These are phyloP conservation scores for Botrytis medusae DNA, from an alignment of 2,329 filamentous ascomycete species.

Conservation along the genomic window DNA sequence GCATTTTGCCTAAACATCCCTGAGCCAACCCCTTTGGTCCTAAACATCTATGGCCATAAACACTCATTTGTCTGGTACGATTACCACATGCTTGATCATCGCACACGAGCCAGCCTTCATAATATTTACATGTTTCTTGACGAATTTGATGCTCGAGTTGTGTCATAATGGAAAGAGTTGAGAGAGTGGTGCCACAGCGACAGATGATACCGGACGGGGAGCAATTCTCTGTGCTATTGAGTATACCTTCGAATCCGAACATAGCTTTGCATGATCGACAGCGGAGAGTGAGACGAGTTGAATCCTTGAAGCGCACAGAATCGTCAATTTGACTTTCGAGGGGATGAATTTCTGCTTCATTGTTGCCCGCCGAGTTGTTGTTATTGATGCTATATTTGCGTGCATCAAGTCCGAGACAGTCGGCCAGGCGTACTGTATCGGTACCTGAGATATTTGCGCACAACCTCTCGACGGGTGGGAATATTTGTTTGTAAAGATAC, in stretches of 20 bases:
- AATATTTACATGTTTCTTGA: slow-evolving; percentile 76
- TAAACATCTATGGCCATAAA: slow-evolving; percentile 87
- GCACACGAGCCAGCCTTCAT: slow-evolving; percentile 88
- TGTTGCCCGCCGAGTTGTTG: slow-evolving; percentile 49
- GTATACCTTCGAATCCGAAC: slow-evolving; percentile 75
- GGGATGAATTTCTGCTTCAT: slow-evolving; percentile 76
- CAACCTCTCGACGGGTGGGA: slow-evolving; percentile 94
- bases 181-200: slow-evolving; percentile 61
- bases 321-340: slow-evolving; percentile 95
- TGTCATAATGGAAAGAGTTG: slow-evolving; percentile 76
- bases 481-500: slow-evolving; percentile 97
- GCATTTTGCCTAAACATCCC: slow-evolving; percentile 84
- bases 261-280: slow-evolving; percentile 77
- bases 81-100: slow-evolving; percentile 85
- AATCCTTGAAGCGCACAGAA: slow-evolving; percentile 81
- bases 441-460: slow-evolving; percentile 95
- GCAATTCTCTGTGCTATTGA: slow-evolving; percentile 56
- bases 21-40: slow-evolving; percentile 81
- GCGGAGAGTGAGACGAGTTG: slow-evolving; percentile 71
- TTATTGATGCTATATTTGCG: slow-evolving; percentile 78
- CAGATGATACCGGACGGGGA: slow-evolving; percentile 76
- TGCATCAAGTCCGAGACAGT: slow-evolving; percentile 89
- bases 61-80: slow-evolving; percentile 86
- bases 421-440: slow-evolving; percentile 83
- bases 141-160: slow-evolving; percentile 87